Percentiles rank a stretch among this genome's conserved stretches.
These are phyloP conservation scores for Corymbia maculata DNA, from an alignment of 345 rosid species.

Conservation along the genomic window DNA sequence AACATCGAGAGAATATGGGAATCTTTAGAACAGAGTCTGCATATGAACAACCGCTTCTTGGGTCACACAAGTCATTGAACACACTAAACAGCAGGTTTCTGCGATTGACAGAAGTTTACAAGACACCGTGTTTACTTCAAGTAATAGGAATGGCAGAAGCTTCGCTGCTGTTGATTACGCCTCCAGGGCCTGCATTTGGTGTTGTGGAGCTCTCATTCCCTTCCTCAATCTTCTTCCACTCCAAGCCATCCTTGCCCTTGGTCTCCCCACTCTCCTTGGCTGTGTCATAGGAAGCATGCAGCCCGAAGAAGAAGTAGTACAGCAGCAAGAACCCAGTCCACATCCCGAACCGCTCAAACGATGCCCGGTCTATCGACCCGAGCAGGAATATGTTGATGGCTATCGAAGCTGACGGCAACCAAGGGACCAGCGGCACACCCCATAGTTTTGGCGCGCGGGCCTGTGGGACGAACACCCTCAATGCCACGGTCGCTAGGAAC, in stretches of 20 bases:
- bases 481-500: slow-evolving; percentile 15
- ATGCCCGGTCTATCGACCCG: slow-evolving; percentile 22
- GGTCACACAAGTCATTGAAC: neutral
- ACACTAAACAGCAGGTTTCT: neutral
- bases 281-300: slow-evolving; percentile 15
- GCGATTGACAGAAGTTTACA: neutral
- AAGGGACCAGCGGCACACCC: slow-evolving; percentile 38
- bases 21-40: neutral
- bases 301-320: slow-evolving; percentile 27
- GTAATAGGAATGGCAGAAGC: neutral
- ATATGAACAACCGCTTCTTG: neutral
- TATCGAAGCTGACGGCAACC: slow-evolving; percentile 31
- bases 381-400: slow-evolving; percentile 29
- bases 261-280: slow-evolving; percentile 11
- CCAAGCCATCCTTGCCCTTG: neutral
- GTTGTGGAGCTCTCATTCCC: neutral
- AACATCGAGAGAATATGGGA: neutral
- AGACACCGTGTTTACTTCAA: neutral
- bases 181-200: neutral
- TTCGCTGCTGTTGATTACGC: neutral
- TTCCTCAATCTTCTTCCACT: neutral
- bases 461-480: slow-evolving; percentile 16
- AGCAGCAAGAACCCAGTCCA: slow-evolving; percentile 23
- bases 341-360: slow-evolving; percentile 20
- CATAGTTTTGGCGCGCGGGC: slow-evolving; percentile 27